A percentile compares a stretch with the other conserved stretches of the same genome.
These are phyloP conservation scores for Suillus variegatus DNA, from an alignment of 768 basidiomycete species.

Conservation along the genomic window DNA sequence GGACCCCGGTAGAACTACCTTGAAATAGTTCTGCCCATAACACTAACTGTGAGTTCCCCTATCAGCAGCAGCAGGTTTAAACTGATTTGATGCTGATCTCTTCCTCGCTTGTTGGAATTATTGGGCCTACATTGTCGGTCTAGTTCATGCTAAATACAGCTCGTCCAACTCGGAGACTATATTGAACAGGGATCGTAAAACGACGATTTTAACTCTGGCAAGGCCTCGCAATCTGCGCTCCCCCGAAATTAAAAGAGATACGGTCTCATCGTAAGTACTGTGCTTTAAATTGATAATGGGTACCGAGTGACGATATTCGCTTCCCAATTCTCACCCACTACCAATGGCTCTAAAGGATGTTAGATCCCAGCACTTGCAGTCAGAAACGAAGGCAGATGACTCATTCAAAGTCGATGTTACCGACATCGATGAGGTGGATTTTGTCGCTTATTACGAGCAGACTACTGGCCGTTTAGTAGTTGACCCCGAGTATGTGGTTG, in stretches of 20 bases:
- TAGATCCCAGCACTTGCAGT: background rate
- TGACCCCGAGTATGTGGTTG: constrained; percentile 53
- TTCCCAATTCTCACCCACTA: constrained; percentile 1
- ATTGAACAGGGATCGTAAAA: too few relatives aligned
- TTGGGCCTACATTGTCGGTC: too few relatives aligned
- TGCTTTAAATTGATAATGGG: background rate
- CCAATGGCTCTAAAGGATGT: background rate
- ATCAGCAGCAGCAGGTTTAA: too few relatives aligned
- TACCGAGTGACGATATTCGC: background rate
- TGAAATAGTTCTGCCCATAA: too few relatives aligned
- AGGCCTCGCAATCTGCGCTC: background rate
- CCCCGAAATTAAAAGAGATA: background rate
- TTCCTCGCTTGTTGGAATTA: too few relatives aligned
- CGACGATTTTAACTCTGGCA: too few relatives aligned
- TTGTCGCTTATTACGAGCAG: constrained; percentile 50
- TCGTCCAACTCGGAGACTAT: too few relatives aligned
- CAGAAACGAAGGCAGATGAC: background rate
- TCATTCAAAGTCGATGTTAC: background rate
- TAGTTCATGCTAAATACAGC: too few relatives aligned
- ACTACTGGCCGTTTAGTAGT: constrained; percentile 61
- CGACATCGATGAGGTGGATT: constrained; percentile 32
- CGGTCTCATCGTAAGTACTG: background rate
- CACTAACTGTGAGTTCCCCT: too few relatives aligned
- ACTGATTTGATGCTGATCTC: too few relatives aligned
- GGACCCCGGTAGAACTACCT: too few relatives aligned